Conservation (phyloP, 768 basidiomycete species). For the Lentinula sp. region DNA sequence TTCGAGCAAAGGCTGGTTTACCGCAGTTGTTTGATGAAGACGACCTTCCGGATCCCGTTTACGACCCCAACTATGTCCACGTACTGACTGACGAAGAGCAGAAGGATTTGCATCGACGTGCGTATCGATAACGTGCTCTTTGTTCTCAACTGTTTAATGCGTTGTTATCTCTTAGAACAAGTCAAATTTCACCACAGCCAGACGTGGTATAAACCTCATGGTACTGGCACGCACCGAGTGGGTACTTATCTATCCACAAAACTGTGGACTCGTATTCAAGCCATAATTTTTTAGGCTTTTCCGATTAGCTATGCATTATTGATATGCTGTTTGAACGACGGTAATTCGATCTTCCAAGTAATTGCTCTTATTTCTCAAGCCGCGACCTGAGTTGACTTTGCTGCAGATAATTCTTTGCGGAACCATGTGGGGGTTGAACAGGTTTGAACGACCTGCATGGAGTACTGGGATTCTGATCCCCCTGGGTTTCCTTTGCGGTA, state of each 20-base stretch:
- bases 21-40: conserved; percentile 69
- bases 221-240: conserved; percentile 74
- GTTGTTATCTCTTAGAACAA: conserved; percentile 42
- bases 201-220: conserved; percentile 86
- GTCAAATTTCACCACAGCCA: conserved; percentile 61
- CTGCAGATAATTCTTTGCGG: conserved; percentile 58
- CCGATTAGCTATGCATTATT: conserved; percentile 51
- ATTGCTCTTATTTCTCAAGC: neutral
- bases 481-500: conserved; percentile 69
- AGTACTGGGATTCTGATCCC: conserved; percentile 67
- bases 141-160: neutral
- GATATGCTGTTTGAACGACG: conserved; percentile 68
- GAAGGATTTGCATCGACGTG: conserved; percentile 58
- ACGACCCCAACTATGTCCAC: conserved; percentile 66
- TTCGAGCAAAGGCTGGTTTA: conserved; percentile 58
- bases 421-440: conserved; percentile 77
- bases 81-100: conserved; percentile 65
- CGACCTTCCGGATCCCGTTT: conserved; percentile 75
- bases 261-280: neutral
- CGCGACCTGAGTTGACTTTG: neutral
- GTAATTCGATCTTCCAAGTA: conserved; percentile 80
- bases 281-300: conserved; percentile 35
- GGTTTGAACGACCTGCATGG: conserved; percentile 69
- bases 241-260: conserved; percentile 12
- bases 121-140: conserved; percentile 17